Evolutionary conservation across 2,329 filamentous ascomycete genomes (phyloP).

Genomic region (Trichophyton simii): DNA sequence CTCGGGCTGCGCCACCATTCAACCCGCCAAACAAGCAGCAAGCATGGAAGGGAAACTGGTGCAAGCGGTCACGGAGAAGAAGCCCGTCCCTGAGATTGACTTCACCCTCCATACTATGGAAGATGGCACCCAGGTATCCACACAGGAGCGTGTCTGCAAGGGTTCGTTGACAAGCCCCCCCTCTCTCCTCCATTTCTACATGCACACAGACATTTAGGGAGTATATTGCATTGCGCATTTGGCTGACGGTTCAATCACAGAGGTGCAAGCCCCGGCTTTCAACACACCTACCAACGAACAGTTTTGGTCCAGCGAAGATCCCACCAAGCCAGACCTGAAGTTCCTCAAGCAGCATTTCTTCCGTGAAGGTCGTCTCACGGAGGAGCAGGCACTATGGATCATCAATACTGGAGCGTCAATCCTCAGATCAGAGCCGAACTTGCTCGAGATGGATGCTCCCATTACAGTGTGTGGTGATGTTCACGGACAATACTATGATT

Average conservation of each 20-base stretch:
- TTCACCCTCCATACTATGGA: slow-evolving; percentile 98
- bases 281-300: slow-evolving; percentile 84
- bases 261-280: slow-evolving; percentile 95
- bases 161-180: slow-evolving; percentile 40
- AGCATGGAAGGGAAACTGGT: slow-evolving; percentile 47
- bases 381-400: slow-evolving; percentile 96
- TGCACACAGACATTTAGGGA: neutral
- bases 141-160: slow-evolving; percentile 93
- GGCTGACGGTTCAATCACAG: slow-evolving; percentile 35
- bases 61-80: slow-evolving; percentile 87
- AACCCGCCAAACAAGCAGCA: slow-evolving; percentile 7
- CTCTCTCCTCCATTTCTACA: neutral
- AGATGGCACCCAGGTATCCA: slow-evolving; percentile 90
- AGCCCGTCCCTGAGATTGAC: slow-evolving; percentile 92
- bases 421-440: slow-evolving; percentile 78
- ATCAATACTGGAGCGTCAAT: slow-evolving; percentile 78
- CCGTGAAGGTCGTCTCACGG: slow-evolving; percentile 87
- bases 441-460: slow-evolving; percentile 97
- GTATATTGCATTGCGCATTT: neutral
- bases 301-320: slow-evolving; percentile 80
- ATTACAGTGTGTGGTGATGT: slow-evolving; percentile 98
- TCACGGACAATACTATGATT: slow-evolving; percentile 96
- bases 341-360: slow-evolving; percentile 99
- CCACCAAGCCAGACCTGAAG: slow-evolving; percentile 75
- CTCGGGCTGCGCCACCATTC: slow-evolving; percentile 1